Evolutionary conservation across 176 grass and related monocot genomes (phyloP), one percentile per base, ranked within the genome.

Genomic region (Zizania latifolia): DNA sequence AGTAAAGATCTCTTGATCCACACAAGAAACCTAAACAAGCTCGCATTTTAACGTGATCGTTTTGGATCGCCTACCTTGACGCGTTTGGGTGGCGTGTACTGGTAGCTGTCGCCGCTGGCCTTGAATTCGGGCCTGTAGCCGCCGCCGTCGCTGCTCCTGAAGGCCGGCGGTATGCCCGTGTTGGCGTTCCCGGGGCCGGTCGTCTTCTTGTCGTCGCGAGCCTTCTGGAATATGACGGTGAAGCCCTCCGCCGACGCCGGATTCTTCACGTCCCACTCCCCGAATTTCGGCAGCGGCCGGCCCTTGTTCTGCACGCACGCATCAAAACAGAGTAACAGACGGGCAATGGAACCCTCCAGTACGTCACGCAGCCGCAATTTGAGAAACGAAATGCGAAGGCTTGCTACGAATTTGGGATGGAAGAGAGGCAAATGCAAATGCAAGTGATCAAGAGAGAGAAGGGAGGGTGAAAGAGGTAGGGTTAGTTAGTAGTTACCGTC

Each of bases 231-330:
- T 37, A 92, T 86, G 70, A 92, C 86, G 76, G 86, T 92, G 77
- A 92, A 92, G 70, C 83, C 83, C 28, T 89, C 90, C 33, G 86
- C 70, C 14, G 86, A 43, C 12, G 86, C 79, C 21, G 86, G 86
- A 21, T 92, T 86, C 59, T 82, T 86, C 81, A 89, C 90, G 80
- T 92, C 90, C 86, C 86, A 89, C 60, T 89, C 86, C 59, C 90
- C 90, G 4, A 92, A 92, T 40, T 86, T 92, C 46, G 90, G 90
- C 66, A 92, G 84, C 41, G 90, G 71, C 23, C 63, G 79, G 31
- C 71, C 90, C 36, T 83, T 81, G 59, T 74, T 76, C 80, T 92
- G 56, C 48, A 72, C 0, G 17, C 41, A n/a, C n/a, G n/a, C n/a
- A n/a, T n/a, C n/a, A n/a, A n/a, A n/a, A n/a, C n/a, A n/a, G n/a